Evolutionary conservation across 495 filamentous ascomycete species (phyloP).

Genomic region (Hypoxylon intermedium): DNA sequence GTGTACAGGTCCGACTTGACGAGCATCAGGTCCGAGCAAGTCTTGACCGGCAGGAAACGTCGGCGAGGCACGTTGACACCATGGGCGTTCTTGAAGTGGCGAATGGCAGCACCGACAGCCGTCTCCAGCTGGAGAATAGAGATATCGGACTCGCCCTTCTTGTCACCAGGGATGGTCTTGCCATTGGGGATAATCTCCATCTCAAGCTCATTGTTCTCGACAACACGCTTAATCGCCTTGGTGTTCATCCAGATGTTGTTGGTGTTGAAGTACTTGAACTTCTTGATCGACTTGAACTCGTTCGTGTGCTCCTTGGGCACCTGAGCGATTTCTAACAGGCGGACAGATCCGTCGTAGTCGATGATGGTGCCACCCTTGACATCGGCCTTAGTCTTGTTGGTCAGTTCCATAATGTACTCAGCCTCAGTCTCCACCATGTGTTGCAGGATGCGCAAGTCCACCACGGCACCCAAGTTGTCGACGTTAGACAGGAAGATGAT

Average conservation of each 20-base stretch:
- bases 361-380: conserved; percentile 99
- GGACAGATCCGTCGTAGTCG: conserved; percentile 95
- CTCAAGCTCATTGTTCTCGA: conserved; percentile 97
- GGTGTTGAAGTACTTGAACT: conserved; percentile 99
- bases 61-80: conserved; percentile 98
- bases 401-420: conserved; percentile 99
- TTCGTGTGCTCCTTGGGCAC: conserved; percentile 99
- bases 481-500: conserved; percentile 99
- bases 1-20: conserved; percentile 99
- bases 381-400: conserved; percentile 99
- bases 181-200: conserved; percentile 99
- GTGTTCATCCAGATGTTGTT: conserved; percentile 99
- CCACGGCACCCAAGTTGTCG: conserved; percentile 97
- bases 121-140: conserved; percentile 98
- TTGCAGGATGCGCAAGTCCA: conserved; percentile 95
- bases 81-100: conserved; percentile 97
- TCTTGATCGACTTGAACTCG: conserved; percentile 99
- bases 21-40: conserved; percentile 98
- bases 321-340: conserved; percentile 97
- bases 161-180: conserved; percentile 97
- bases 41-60: conserved; percentile 99
- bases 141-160: conserved; percentile 98
- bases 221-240: conserved; percentile 96
- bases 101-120: conserved; percentile 96
- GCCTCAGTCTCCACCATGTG: conserved; percentile 96